Evolutionary conservation across 805 yeast genomes (phyloP).

Genomic region (Wickerhamiella australiensis): DNA sequence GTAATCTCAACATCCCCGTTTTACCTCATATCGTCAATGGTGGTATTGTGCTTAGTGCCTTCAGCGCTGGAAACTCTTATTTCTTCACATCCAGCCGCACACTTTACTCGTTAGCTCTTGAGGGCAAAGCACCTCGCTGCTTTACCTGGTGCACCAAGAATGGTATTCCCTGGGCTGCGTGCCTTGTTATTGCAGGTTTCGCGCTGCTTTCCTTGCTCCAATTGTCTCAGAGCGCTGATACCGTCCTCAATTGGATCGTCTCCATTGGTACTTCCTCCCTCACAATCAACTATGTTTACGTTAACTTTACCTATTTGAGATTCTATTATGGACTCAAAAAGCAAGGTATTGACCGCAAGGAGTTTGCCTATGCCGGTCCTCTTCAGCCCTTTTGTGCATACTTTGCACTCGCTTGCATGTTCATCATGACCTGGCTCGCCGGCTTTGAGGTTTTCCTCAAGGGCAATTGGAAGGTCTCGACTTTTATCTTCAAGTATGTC

Average conservation of each 20-base stretch:
- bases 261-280: slow-evolving; percentile 62
- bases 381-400: slow-evolving; percentile 48
- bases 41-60: slow-evolving; percentile 58
- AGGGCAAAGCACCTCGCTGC: slow-evolving; percentile 60
- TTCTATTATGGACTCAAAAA: slow-evolving; percentile 48
- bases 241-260: slow-evolving; percentile 60
- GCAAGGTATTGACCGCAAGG: slow-evolving; percentile 39
- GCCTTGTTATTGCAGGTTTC: slow-evolving; percentile 39
- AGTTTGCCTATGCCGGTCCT: slow-evolving; percentile 43
- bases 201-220: slow-evolving; percentile 57
- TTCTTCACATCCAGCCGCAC: slow-evolving; percentile 61
- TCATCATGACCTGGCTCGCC: slow-evolving; percentile 44
- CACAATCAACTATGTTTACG: slow-evolving; percentile 46
- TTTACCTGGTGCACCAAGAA: slow-evolving; percentile 48
- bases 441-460: slow-evolving; percentile 64
- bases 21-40: slow-evolving; percentile 55
- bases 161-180: slow-evolving; percentile 61
- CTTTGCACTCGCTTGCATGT: slow-evolving; percentile 36
- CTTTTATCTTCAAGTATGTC: slow-evolving; percentile 58
- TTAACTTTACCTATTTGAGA: slow-evolving; percentile 46
- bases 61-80: slow-evolving; percentile 76
- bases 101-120: slow-evolving; percentile 55
- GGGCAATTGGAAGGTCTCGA: slow-evolving; percentile 48
- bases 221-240: slow-evolving; percentile 43
- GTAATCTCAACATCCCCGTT: slow-evolving; percentile 39